phyloP scores from a whole-genome alignment of 2,329 filamentous ascomycete genomes.

The Anisogramma anomala region DNA sequence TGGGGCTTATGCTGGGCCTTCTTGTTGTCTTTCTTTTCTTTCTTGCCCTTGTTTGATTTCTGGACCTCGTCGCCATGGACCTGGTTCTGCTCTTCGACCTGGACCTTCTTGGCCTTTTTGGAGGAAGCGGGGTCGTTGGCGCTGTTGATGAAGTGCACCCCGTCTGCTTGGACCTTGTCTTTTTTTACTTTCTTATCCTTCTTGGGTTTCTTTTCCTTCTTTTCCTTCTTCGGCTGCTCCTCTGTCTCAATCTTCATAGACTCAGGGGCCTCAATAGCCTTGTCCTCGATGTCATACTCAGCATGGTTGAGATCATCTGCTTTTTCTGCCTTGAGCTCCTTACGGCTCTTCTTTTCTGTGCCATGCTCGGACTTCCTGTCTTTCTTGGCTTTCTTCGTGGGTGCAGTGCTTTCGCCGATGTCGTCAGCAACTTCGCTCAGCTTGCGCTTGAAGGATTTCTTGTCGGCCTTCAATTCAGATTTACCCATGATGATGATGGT shows the following conservation, averaged over 20 bases:
- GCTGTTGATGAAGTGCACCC: not conserved
- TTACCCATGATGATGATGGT: conserved; percentile 2
- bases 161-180: not conserved
- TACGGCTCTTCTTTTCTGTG: conserved; percentile 2
- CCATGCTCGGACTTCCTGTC: conserved; percentile 2
- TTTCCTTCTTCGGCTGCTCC: not conserved
- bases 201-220: conserved; percentile 9
- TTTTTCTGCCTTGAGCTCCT: conserved; percentile 7
- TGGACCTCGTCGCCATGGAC: conserved; percentile 21
- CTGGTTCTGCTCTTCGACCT: not conserved
- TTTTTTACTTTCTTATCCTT: conserved; percentile 3
- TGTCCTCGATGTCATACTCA: conserved; percentile 10
- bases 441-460: conserved; percentile 13
- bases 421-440: conserved; percentile 5
- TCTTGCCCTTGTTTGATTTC: conserved; percentile 16
- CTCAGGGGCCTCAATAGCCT: conserved; percentile 1
- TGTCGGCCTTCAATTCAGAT: conserved; percentile 7
- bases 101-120: conserved; percentile 10
- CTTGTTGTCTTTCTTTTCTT: conserved; percentile 18
- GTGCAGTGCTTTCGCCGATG: not conserved
- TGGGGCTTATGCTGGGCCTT: no score
- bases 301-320: conserved; percentile 2
- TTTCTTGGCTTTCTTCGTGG: conserved; percentile 8
- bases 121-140: not conserved
- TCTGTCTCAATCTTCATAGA: not conserved